Evolutionary conservation across 2,329 filamentous ascomycete species (phyloP).

Genomic region (Albifimbria verrucaria): DNA sequence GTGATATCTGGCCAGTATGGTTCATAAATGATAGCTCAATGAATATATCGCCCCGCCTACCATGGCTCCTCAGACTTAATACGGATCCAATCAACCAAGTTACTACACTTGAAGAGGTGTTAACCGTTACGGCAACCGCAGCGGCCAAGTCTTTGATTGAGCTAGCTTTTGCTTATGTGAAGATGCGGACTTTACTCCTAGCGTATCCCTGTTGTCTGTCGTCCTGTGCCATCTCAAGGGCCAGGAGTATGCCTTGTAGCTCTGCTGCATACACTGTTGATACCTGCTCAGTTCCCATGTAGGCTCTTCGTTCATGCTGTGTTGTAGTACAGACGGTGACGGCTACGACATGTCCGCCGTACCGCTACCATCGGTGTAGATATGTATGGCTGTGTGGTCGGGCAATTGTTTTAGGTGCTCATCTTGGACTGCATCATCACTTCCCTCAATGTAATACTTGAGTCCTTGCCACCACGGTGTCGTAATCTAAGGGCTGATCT

Average conservation of each 20-base stretch:
- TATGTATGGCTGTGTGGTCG: constrained; percentile 1
- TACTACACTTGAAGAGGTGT: too few relatives aligned
- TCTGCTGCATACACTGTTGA: constrained; percentile 6
- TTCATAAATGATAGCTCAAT: too few relatives aligned
- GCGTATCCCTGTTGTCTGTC: constrained; percentile 1
- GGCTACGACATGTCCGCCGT: constrained; percentile 3
- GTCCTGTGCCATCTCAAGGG: constrained; percentile 4
- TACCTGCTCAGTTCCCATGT: constrained; percentile 2
- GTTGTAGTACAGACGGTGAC: constrained; percentile 3
- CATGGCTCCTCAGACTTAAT: too few relatives aligned
- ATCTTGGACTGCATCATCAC: neutral
- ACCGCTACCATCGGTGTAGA: constrained; percentile 6
- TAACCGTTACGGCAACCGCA: too few relatives aligned
- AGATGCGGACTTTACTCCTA: neutral
- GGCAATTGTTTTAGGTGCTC: constrained; percentile 1
- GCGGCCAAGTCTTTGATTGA: too few relatives aligned
- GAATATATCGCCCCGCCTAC: too few relatives aligned
- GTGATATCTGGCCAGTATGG: too few relatives aligned
- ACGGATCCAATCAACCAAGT: too few relatives aligned
- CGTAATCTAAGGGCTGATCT: neutral
- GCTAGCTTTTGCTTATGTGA: too few relatives aligned
- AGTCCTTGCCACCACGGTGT: neutral
- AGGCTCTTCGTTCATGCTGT: neutral
- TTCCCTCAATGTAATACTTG: constrained; percentile 1
- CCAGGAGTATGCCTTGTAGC: constrained; percentile 7